Percentiles rank a stretch among this genome's conserved stretches.
phyloP scores from a whole-genome alignment of 495 filamentous ascomycete genomes.

The Hypoxylon crocopeplum region DNA sequence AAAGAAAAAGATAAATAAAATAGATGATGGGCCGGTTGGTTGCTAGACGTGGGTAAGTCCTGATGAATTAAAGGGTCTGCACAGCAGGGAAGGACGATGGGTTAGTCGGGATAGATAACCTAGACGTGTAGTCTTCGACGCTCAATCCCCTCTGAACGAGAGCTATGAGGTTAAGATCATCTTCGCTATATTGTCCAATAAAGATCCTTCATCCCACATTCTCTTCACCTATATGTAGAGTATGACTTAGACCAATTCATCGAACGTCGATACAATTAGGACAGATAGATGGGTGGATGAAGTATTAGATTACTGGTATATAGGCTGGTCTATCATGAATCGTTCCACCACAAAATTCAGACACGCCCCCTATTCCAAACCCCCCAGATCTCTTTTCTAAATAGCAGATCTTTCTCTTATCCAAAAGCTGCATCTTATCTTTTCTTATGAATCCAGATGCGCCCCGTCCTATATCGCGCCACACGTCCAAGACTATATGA shows the following conservation, averaged over 20 bases:
- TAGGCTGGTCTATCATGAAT: constrained; percentile 38
- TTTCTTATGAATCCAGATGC: constrained; percentile 24
- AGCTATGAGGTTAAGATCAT: background rate
- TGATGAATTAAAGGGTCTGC: too few relatives aligned
- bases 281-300: constrained; percentile 31
- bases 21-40: background rate
- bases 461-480: constrained; percentile 11
- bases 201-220: too few relatives aligned
- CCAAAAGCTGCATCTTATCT: constrained; percentile 17
- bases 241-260: too few relatives aligned
- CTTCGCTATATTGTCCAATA: too few relatives aligned
- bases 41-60: background rate
- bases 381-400: constrained; percentile 25
- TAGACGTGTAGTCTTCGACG: too few relatives aligned
- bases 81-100: too few relatives aligned
- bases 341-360: constrained; percentile 31
- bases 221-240: too few relatives aligned
- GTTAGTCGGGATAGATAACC: too few relatives aligned
- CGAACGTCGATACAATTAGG: too few relatives aligned
- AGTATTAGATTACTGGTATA: constrained; percentile 38
- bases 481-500: constrained; percentile 7
- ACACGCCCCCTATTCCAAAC: constrained; percentile 14
- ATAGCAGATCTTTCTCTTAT: constrained; percentile 32
- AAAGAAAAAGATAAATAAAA: too few relatives aligned
- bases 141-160: too few relatives aligned